Percentiles rank a stretch among this genome's conserved stretches.
These are phyloP conservation scores for Mycena vitilis DNA, from an alignment of 768 basidiomycete species.

Conservation along the genomic window DNA sequence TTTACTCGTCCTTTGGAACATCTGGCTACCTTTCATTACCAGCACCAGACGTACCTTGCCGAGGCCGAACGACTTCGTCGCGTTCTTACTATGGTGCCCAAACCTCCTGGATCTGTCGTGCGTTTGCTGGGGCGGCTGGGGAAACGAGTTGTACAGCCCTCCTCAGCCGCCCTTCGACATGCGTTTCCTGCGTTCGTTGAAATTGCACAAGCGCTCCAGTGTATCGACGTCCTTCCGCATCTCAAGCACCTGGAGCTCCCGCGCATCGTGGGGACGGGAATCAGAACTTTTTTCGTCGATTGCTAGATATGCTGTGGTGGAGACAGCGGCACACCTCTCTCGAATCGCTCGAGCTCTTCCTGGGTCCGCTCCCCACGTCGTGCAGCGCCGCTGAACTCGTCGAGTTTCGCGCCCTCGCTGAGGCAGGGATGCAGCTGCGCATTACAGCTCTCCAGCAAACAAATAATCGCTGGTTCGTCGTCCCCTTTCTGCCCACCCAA, in stretches of 20 bases:
- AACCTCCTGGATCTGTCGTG: too few species aligned
- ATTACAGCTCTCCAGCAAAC: not conserved
- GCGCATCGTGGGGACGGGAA: not conserved
- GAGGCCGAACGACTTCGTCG: too few species aligned
- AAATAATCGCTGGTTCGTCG: too few species aligned
- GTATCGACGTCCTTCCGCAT: not conserved
- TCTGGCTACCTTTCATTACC: too few species aligned
- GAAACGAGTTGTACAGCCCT: too few species aligned
- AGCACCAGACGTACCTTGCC: too few species aligned
- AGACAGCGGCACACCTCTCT: not conserved
- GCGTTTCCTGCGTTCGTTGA: too few species aligned
- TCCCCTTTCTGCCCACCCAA: too few species aligned
- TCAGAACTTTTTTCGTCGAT: not conserved
- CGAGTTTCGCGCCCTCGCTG: conserved; percentile 8
- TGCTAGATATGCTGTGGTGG: not conserved
- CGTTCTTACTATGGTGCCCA: too few species aligned
- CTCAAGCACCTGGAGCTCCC: conserved; percentile 10
- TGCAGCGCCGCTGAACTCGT: not conserved
- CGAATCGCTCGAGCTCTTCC: not conserved
- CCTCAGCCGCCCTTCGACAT: too few species aligned
- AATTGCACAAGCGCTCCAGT: not conserved
- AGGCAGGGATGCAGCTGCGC: not conserved
- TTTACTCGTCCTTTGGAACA: too few species aligned
- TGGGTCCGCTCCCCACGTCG: not conserved
- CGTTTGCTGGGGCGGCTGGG: too few species aligned